phyloP scores from a whole-genome alignment of 2,329 filamentous ascomycete genomes.

The Kalaharituber pfeilii region DNA sequence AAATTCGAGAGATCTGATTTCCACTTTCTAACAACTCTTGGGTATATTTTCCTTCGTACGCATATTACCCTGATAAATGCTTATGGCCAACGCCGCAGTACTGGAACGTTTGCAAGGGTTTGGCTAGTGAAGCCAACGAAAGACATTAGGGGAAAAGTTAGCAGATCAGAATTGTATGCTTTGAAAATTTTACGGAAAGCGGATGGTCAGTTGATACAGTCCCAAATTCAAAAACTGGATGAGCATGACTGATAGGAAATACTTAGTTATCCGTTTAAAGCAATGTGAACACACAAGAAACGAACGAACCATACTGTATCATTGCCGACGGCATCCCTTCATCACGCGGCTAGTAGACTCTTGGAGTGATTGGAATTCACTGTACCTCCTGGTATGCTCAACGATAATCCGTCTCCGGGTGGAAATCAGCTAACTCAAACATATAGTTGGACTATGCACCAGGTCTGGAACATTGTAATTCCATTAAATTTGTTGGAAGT shows the following conservation, averaged over 20 bases:
- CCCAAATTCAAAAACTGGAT: neutral
- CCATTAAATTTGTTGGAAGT: neutral
- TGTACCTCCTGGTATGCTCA: constrained; percentile 52
- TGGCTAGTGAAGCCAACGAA: constrained; percentile 54
- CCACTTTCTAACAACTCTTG: constrained; percentile 15
- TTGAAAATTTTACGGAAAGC: constrained; percentile 29
- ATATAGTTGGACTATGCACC: constrained; percentile 22
- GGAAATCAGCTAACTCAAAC: neutral
- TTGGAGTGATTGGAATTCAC: constrained; percentile 59
- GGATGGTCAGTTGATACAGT: constrained; percentile 29
- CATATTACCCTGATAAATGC: neutral
- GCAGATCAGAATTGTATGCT: constrained; percentile 15
- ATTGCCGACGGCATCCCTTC: constrained; percentile 65
- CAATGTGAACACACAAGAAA: constrained; percentile 76
- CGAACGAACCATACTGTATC: constrained; percentile 59
- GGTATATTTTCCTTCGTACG: constrained; percentile 8
- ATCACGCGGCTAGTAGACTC: constrained; percentile 63
- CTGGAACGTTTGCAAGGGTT: constrained; percentile 66
- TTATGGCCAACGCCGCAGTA: constrained; percentile 28
- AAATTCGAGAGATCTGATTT: constrained; percentile 13
- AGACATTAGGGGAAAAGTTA: constrained; percentile 23
- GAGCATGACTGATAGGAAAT: constrained; percentile 12
- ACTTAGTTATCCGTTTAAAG: constrained; percentile 57
- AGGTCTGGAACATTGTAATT: constrained; percentile 9
- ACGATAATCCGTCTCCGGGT: neutral